Evolutionary conservation across 1,139 yeast species (phyloP), one percentile per base, ranked within the genome.

Genomic region (Hanseniaspora uvarum): DNA sequence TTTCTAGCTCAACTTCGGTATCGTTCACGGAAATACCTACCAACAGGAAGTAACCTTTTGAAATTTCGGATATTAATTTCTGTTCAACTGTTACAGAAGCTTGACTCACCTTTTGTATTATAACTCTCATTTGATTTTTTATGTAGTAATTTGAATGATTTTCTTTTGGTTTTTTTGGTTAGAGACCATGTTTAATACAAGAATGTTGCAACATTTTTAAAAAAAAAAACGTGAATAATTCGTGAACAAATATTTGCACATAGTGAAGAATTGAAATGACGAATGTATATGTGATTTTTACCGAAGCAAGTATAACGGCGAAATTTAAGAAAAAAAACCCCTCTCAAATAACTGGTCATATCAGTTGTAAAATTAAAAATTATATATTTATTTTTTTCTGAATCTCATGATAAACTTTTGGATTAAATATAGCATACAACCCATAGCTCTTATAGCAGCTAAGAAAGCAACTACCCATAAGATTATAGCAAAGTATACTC

Each of bases 1-100:
- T 80, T 37, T 72, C 76, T 4, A 85, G 83, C 60, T 88, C 96
- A 19, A 77, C 87, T 21, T 68, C 68, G 5, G 89, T 81, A 62
- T 89, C 98, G 10, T 78, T 81, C 2, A 78, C 79, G 31, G 88
- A 79, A 21, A 89, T 81, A 0, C 98, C 98, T 8, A 92, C 89
- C 21, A 89, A 73, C 1, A 89, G 73, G 76, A 88, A 72, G 41
- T 87, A 72, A 0, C 98, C 98, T 58, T 76, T 75, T 26, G 75
- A 74, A 53, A 89, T 88, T 53, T 79, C 72, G 1, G 96, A 86
- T 0, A 88, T 77, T 0, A 84, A 72, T 52, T 75, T 66, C 16
- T 75, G 72, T 56, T 87, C 86, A 0, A 92, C 97, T 0, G 86
- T 77, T 1, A 89, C 97, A 0, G 95, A 83, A 0, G 96, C 96